A percentile compares a stretch with the other conserved stretches of the same genome.
Conservation (phyloP, 1,284 basidiomycete species). For the Ceratobasidium sp. region DNA sequence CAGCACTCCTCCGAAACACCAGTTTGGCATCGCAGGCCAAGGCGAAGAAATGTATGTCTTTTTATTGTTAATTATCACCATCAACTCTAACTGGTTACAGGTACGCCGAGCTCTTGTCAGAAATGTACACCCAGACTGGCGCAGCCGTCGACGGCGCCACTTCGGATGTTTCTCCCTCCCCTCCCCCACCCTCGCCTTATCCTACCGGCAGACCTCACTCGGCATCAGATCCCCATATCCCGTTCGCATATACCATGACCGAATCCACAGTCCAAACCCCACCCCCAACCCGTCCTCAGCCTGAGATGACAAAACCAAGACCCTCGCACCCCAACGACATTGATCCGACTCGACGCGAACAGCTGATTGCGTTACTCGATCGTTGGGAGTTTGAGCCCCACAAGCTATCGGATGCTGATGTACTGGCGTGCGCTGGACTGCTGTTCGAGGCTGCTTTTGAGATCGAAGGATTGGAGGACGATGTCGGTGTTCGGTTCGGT, state of each 20-base stretch:
- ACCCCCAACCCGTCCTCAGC: conserved; percentile 52
- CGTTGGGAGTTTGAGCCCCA: conserved; percentile 91
- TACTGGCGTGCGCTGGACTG: conserved; percentile 82
- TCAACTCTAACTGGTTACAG: conserved; percentile 52
- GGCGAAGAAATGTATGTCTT: conserved; percentile 21
- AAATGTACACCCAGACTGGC: conserved; percentile 84
- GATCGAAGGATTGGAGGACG: conserved; percentile 78
- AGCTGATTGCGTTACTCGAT: conserved; percentile 73
- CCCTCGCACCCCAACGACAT: conserved; percentile 44
- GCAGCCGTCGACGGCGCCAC: conserved; percentile 71
- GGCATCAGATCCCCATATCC: conserved; percentile 55
- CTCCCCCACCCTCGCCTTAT: neutral
- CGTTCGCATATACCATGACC: conserved; percentile 61
- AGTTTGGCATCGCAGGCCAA: neutral
- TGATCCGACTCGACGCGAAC: conserved; percentile 58
- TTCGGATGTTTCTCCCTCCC: conserved; percentile 51
- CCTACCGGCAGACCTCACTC: conserved; percentile 17
- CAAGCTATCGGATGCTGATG: conserved; percentile 80
- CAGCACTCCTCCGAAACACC: neutral
- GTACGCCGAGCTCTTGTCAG: conserved; percentile 82
- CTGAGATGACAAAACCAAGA: conserved; percentile 53
- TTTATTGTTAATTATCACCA: conserved; percentile 7
- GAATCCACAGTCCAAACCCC: conserved; percentile 23
- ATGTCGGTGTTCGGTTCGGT: conserved; percentile 76
- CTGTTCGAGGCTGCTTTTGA: conserved; percentile 68